Conservation (phyloP, 352 stramenopile genomes). For the Sclerospora graminicola region DNA sequence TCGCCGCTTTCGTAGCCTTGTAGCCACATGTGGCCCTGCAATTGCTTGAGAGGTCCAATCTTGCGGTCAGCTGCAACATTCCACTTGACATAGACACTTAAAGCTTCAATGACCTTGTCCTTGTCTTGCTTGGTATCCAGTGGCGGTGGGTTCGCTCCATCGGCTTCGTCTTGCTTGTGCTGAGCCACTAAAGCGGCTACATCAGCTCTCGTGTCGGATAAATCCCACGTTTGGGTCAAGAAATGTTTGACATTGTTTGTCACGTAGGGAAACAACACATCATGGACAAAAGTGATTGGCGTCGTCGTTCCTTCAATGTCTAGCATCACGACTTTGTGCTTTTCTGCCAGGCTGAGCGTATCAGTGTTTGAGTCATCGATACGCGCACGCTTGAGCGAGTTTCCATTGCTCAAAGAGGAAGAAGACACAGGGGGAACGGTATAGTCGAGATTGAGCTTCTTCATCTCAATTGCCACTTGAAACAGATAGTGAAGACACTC, state of each 20-base stretch:
- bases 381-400: constrained; percentile 33
- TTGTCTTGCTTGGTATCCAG: constrained; percentile 12
- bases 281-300: constrained; percentile 93
- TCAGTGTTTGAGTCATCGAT: constrained; percentile 7
- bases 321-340: constrained; percentile 88
- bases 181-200: constrained; percentile 38
- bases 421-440: constrained; percentile 24
- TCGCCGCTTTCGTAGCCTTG: constrained; percentile 78
- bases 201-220: constrained; percentile 35
- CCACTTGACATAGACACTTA: constrained; percentile 55
- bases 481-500: constrained; percentile 97
- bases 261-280: constrained; percentile 91
- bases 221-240: constrained; percentile 42
- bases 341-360: constrained; percentile 39
- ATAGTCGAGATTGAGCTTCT: constrained; percentile 74
- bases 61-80: constrained; percentile 77
- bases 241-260: constrained; percentile 48
- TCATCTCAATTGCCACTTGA: constrained; percentile 85
- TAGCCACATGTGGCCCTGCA: constrained; percentile 89
- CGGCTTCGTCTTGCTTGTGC: constrained; percentile 25
- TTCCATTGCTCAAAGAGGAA: constrained; percentile 32
- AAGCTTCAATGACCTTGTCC: constrained; percentile 20
- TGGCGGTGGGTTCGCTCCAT: constrained; percentile 23
- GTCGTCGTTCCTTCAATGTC: constrained; percentile 96
- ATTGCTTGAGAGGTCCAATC: constrained; percentile 77